Evolutionary conservation across 75 land plant species (phyloP).

Genomic region (Ceratopteris richardii): DNA sequence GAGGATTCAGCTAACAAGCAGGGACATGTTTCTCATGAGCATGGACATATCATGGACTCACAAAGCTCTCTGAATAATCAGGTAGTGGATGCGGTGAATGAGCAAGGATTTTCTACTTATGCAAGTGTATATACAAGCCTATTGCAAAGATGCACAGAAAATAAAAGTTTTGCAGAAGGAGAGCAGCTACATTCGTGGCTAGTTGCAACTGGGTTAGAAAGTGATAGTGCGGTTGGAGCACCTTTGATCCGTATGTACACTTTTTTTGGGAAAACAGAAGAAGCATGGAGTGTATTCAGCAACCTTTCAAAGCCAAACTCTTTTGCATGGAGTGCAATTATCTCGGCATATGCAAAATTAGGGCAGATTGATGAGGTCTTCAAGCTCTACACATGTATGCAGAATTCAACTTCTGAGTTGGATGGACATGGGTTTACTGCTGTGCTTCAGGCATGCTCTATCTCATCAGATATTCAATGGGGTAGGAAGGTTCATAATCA

Average conservation of each 20-base stretch:
- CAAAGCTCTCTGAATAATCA: no score
- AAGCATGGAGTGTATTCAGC: conserved; percentile 1
- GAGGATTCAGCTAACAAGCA: no score
- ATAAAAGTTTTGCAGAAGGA: not conserved
- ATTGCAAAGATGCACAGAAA: not conserved
- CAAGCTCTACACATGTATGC: conserved; percentile 1
- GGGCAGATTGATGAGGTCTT: conserved; percentile 4
- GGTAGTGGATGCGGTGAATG: no score
- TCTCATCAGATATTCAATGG: not conserved
- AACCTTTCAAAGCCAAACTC: conserved; percentile 1
- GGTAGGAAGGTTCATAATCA: conserved; percentile 10
- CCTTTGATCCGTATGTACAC: not conserved
- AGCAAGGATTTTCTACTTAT: not conserved
- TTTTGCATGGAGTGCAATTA: conserved; percentile 10
- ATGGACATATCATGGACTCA: no score
- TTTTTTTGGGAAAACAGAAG: not conserved
- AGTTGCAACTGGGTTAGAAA: not conserved
- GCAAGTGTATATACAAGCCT: not conserved
- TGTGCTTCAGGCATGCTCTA: conserved; percentile 11
- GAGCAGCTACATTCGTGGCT: not conserved
- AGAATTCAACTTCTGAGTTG: not conserved
- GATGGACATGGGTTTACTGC: conserved; percentile 2
- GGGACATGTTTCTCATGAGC: no score
- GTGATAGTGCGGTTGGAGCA: not conserved
- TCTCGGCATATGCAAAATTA: conserved; percentile 7